Percentiles rank a stretch among this genome's conserved stretches.
These are phyloP conservation scores for Plasmodium cynomolgi DNA, from an alignment of 169 alveolate genomes.

Conservation along the genomic window DNA sequence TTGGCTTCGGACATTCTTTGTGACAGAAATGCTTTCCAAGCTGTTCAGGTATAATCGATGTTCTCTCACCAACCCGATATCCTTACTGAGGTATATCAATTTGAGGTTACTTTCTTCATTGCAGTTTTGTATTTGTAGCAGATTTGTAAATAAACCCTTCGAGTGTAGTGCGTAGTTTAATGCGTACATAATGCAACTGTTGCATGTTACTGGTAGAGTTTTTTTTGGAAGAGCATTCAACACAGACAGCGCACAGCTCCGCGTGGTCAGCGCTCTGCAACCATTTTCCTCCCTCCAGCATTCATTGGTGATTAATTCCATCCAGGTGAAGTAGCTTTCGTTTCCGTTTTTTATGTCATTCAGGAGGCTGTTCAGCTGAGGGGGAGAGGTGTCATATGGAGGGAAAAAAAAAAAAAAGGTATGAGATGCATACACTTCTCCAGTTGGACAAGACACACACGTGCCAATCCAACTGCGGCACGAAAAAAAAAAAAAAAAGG, in stretches of 20 bases:
- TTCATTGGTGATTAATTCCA: conserved; percentile 26
- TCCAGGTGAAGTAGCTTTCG: conserved; percentile 26
- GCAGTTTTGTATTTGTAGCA: conserved; percentile 4
- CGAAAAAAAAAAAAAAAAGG: too few species aligned
- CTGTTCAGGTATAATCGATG: conserved; percentile 28
- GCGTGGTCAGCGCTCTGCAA: not conserved
- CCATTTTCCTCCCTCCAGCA: conserved; percentile 30
- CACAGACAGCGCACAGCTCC: conserved; percentile 14
- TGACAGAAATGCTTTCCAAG: conserved; percentile 1
- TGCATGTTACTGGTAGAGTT: conserved; percentile 24
- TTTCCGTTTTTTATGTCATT: not conserved
- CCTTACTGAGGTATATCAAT: conserved; percentile 8
- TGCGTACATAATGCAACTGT: conserved; percentile 26
- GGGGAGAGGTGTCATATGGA: not conserved
- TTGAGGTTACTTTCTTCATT: conserved; percentile 12
- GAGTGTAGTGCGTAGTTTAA: conserved; percentile 39
- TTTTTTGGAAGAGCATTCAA: conserved; percentile 16
- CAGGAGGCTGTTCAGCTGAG: conserved; percentile 11
- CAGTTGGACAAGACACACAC: not conserved
- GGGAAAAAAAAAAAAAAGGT: not conserved
- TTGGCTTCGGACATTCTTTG: conserved; percentile 44
- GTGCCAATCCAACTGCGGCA: not conserved
- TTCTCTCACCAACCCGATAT: conserved; percentile 27
- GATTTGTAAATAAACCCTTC: conserved; percentile 1
- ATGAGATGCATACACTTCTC: not conserved